phyloP scores from a whole-genome alignment of 2,329 filamentous ascomycete species.

The Fusarium sp. region DNA sequence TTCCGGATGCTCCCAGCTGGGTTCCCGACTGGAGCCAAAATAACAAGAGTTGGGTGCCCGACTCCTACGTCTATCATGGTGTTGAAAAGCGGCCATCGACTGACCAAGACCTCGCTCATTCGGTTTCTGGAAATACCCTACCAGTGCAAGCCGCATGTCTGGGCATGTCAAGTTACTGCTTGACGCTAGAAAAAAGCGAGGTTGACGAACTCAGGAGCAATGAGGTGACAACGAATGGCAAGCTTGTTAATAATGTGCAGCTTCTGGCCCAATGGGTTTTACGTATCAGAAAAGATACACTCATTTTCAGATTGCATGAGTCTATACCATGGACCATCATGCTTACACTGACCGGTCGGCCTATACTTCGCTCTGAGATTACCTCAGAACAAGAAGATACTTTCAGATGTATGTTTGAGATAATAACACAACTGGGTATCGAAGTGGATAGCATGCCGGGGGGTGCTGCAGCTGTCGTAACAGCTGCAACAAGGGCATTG shows the following conservation, averaged over 20 bases:
- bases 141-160: not conserved
- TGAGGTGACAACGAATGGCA: not conserved
- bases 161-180: not conserved
- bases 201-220: not conserved
- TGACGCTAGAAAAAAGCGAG: not conserved
- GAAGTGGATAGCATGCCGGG: rapidly evolving
- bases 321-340: not conserved
- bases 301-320: not conserved
- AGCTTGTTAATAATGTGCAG: not conserved
- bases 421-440: not conserved
- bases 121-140: not conserved
- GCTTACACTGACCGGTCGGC: not conserved
- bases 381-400: not conserved
- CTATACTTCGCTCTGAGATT: not conserved
- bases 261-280: not conserved
- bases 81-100: not conserved
- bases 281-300: not conserved
- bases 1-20: not conserved
- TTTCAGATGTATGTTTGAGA: not conserved
- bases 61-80: not conserved
- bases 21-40: not conserved
- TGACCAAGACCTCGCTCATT: not conserved
- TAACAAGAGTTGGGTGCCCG: not conserved
- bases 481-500: not conserved
- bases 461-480: not conserved